Percentiles rank a stretch among this genome's conserved stretches.
Evolutionary conservation across 495 filamentous ascomycete species (phyloP).

Genomic region (Talaromyces thailandensis): DNA sequence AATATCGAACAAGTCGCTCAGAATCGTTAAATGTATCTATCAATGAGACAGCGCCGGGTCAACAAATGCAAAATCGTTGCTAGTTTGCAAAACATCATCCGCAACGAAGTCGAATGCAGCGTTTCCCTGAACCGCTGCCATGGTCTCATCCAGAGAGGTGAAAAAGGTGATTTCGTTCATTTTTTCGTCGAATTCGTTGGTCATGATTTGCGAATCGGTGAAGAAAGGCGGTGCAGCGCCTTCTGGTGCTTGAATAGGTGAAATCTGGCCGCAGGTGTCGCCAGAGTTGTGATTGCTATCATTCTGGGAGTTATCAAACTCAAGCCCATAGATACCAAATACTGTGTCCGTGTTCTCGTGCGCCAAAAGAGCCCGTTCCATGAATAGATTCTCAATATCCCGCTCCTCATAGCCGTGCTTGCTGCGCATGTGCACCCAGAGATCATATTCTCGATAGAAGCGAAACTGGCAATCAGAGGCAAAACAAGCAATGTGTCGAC

Average conservation of each 20-base stretch:
- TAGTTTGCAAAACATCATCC: neutral
- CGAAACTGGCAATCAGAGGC: constrained; percentile 42
- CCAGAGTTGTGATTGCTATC: neutral
- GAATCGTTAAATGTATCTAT: neutral
- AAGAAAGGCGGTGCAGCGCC: neutral
- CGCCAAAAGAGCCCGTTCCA: constrained; percentile 29
- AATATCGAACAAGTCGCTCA: neutral
- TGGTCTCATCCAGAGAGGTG: neutral
- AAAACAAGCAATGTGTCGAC: constrained; percentile 48
- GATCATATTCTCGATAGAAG: constrained; percentile 60
- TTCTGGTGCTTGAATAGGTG: neutral
- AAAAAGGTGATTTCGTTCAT: constrained; percentile 17
- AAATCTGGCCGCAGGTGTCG: neutral
- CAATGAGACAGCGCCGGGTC: neutral
- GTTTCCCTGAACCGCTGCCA: neutral
- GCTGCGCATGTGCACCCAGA: constrained; percentile 54
- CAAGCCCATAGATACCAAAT: constrained; percentile 36
- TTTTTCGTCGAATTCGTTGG: constrained; percentile 37
- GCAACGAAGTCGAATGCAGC: neutral
- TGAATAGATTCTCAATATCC: constrained; percentile 40
- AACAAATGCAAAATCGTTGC: neutral
- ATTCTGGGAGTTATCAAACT: constrained; percentile 17
- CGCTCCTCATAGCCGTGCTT: constrained; percentile 41
- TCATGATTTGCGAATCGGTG: constrained; percentile 9
- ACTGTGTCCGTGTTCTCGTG: constrained; percentile 23